phyloP scores from a whole-genome alignment of 768 basidiomycete genomes.

The Holtermanniella nyarrowii region DNA sequence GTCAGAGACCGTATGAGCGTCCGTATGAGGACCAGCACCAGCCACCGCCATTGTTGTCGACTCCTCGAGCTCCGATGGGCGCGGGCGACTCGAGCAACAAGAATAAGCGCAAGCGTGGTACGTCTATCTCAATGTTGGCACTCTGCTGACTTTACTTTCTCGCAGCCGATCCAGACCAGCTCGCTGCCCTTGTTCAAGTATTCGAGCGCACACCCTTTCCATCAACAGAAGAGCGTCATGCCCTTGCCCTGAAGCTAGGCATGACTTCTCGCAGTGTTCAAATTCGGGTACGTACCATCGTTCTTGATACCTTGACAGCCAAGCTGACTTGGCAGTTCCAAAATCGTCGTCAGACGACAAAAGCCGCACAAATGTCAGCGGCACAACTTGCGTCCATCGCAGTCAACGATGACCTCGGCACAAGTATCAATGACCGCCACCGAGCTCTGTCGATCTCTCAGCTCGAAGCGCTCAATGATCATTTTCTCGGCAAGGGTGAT shows the following conservation, averaged over 20 bases:
- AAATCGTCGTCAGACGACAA: conserved; percentile 24
- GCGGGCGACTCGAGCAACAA: background rate
- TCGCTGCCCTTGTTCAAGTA: conserved; percentile 11
- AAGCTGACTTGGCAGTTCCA: conserved; percentile 18
- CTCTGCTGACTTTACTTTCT: background rate
- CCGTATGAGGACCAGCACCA: background rate
- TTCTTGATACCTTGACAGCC: background rate
- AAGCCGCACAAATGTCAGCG: conserved; percentile 24
- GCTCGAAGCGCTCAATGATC: background rate
- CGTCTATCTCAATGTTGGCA: background rate
- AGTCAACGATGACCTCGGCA: background rate
- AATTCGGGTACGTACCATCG: conserved; percentile 24
- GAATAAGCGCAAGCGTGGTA: background rate
- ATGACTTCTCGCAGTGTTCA: conserved; percentile 30
- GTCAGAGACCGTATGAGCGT: background rate
- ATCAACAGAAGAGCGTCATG: conserved; percentile 23
- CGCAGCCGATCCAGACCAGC: conserved; percentile 24
- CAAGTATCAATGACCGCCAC: no score
- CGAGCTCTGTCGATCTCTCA: background rate
- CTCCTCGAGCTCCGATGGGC: no score
- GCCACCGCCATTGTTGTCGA: no score
- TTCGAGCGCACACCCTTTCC: conserved; percentile 23
- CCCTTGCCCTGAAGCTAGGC: conserved; percentile 17
- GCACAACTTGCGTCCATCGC: conserved; percentile 7
- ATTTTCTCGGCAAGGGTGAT: background rate